Base-by-base conservation (phyloP, 1,284 basidiomycete genomes). In the Rhodotorula sp. region DNA sequence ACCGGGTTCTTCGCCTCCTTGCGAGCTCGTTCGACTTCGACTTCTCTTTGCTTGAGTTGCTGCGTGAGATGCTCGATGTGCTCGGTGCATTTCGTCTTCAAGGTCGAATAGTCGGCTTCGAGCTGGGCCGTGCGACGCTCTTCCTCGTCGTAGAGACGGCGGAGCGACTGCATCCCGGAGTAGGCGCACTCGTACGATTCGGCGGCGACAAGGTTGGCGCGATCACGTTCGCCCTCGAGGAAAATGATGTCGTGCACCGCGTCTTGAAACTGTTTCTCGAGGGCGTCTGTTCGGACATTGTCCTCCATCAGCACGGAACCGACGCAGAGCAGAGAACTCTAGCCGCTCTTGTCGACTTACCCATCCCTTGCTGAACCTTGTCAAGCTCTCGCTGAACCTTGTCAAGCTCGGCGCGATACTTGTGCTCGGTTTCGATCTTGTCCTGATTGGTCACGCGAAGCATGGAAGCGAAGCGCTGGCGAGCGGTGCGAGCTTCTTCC, bases 401-500 rank as follows among this genome's bases (percentile, higher is more conserved):
- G n/a, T 61, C 59, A 26, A 61, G 59, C 29, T 61, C 26, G 31
- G 57, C 57, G 29, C 29, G 57, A 6, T 34, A 21, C 47, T 62
- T 49, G 47, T 48, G 60, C 18, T 14, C 60, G 47, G 18, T 12
- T 48, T 49, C 60, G 29, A 3, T 15, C 26, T 57, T 57, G 18
- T 10, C 54, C 26, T 57, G 26, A 31, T 29, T 57, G 54, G 54
- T 34, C 54, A 29, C 34, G n/a, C 31, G 18, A 29, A 57, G 26
- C 7, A 57, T 10, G 14, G 54, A 14, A 12, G n/a, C 54, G 26
- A 57, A 3, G 18, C 54, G 54, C 18, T 57, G 14, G 7, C 29
- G 54, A 31, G 54, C 26, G 29, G n/a, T 26, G n/a, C 54, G 26
- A 8, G 16, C 54, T 26, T 56, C 29, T 12, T n/a, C n/a, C n/a